Evolutionary conservation across 768 basidiomycete species (phyloP).

Genomic region (Boletus sp.): DNA sequence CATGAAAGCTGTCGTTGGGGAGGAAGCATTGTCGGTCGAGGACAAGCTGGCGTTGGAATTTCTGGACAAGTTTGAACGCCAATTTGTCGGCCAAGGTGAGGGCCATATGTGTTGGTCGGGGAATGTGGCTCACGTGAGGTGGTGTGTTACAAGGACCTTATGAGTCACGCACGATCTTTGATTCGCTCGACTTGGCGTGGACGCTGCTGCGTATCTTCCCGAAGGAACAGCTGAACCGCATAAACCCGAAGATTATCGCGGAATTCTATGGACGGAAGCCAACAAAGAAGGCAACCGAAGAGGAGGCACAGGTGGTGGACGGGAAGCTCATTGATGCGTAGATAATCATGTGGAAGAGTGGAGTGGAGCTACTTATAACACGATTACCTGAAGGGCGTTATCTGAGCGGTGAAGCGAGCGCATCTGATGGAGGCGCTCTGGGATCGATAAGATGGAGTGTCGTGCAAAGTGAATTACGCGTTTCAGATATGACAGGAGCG

Average conservation of each 20-base stretch:
- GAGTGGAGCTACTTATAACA: too few species aligned
- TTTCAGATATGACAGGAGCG: not conserved
- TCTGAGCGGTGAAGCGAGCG: too few species aligned
- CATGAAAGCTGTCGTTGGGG: slow-evolving; percentile 99
- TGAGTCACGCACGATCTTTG: slow-evolving; percentile 94
- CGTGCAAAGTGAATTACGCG: slow-evolving; percentile 5
- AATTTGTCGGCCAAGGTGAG: slow-evolving; percentile 95
- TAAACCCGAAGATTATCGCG: slow-evolving; percentile 92
- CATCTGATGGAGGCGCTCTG: not conserved
- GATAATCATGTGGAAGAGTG: slow-evolving; percentile 15
- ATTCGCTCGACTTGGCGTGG: slow-evolving; percentile 97
- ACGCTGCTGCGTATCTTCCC: slow-evolving; percentile 96
- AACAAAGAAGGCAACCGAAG: slow-evolving; percentile 56
- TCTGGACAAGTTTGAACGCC: slow-evolving; percentile 94
- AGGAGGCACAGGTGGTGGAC: slow-evolving; percentile 28
- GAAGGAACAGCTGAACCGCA: slow-evolving; percentile 96
- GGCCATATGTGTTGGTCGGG: not conserved
- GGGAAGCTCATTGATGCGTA: slow-evolving; percentile 65
- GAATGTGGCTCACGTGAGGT: slow-evolving; percentile 8
- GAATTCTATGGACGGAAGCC: slow-evolving; percentile 91
- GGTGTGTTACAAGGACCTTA: slow-evolving; percentile 62
- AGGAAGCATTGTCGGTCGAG: slow-evolving; percentile 92
- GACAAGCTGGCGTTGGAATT: slow-evolving; percentile 98
- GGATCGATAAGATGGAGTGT: slow-evolving; percentile 24
- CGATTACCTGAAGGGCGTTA: too few species aligned